A percentile compares a stretch with the other conserved stretches of the same genome.
phyloP scores from a whole-genome alignment of 306 rosid species.

The Trichosanthes truncata region DNA sequence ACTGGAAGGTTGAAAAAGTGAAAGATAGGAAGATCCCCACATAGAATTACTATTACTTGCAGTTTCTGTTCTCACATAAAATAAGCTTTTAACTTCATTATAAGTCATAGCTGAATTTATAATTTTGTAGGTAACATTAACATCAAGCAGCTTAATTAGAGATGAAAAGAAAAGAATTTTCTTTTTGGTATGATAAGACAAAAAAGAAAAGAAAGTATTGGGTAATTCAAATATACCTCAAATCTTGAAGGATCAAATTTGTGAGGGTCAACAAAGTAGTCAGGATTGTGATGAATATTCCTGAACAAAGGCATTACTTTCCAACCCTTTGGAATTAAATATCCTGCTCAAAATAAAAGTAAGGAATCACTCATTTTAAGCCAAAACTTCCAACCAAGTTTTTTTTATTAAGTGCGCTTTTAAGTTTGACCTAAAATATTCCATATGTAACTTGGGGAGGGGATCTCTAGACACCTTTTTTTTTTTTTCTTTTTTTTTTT shows the following conservation, averaged over 20 bases:
- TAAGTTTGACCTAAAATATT: background rate
- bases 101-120: background rate
- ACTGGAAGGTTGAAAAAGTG: background rate
- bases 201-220: background rate
- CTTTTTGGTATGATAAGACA: background rate
- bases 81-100: background rate
- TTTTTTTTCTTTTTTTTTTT: too few species aligned
- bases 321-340: conserved; percentile 91
- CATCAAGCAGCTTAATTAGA: background rate
- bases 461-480: too few species aligned
- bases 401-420: background rate
- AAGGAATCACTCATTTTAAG: background rate
- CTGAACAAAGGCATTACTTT: conserved; percentile 94
- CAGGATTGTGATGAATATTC: conserved; percentile 80
- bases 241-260: conserved; percentile 81
- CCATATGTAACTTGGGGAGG: background rate
- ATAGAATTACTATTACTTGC: background rate
- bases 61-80: background rate
- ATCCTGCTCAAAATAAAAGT: conserved; percentile 34
- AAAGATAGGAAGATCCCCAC: background rate
- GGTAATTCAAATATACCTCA: conserved; percentile 45
- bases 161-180: background rate
- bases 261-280: conserved; percentile 61
- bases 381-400: background rate
- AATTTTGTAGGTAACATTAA: background rate